Percentiles rank a stretch among this genome's conserved stretches.
These are phyloP conservation scores for Aurifilum marmelostoma DNA, from an alignment of 2,329 filamentous ascomycete species.

Conservation along the genomic window DNA sequence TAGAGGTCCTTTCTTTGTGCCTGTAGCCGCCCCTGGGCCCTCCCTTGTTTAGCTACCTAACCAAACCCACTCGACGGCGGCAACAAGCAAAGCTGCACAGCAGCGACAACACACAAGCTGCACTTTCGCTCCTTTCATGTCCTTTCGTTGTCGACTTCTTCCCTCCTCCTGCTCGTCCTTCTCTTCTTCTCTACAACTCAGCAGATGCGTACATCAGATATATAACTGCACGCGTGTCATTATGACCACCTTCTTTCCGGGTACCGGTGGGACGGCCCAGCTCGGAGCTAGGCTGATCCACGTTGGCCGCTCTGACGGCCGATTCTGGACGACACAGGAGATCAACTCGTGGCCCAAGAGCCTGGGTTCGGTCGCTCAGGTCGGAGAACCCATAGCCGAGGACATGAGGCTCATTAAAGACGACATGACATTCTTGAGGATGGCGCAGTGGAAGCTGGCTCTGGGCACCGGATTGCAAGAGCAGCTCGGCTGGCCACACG, in stretches of 20 bases:
- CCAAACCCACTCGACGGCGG: not conserved
- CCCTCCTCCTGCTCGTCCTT: not conserved
- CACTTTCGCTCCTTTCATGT: no score
- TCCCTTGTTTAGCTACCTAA: not conserved
- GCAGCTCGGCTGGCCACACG: constrained; percentile 26
- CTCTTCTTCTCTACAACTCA: not conserved
- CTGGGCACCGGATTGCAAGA: constrained; percentile 25
- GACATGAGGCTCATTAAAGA: constrained; percentile 17
- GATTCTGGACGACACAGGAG: constrained; percentile 19
- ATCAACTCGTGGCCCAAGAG: constrained; percentile 17
- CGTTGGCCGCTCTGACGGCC: constrained; percentile 27
- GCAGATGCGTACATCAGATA: not conserved
- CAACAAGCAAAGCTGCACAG: not conserved
- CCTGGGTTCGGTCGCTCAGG: not conserved
- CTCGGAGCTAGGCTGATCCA: constrained; percentile 10
- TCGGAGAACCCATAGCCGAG: constrained; percentile 24
- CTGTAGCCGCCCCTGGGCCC: not conserved
- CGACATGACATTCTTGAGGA: constrained; percentile 10
- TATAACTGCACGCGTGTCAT: not conserved
- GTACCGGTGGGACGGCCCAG: constrained; percentile 3
- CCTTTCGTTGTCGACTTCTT: no score
- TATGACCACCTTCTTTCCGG: constrained; percentile 6
- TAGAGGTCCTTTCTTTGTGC: not conserved
- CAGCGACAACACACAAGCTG: not conserved
- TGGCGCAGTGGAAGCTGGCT: constrained; percentile 26